Evolutionary conservation across 441 rosid genomes (phyloP).

Genomic region (Syzygium malaccense): DNA sequence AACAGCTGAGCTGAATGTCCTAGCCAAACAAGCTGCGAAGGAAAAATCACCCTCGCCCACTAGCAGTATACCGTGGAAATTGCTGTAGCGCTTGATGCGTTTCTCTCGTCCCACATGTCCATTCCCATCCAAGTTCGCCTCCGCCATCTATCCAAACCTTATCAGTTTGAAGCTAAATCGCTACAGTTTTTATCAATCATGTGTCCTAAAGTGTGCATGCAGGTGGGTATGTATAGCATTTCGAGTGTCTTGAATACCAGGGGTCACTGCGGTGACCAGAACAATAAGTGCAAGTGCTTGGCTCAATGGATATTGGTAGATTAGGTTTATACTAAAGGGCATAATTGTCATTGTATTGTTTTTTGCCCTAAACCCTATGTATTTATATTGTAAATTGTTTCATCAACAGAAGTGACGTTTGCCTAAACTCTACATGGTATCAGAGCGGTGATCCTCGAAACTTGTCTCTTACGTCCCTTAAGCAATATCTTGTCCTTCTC

Average conservation of each 20-base stretch:
- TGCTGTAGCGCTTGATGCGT: not conserved
- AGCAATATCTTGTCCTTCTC: too few species aligned
- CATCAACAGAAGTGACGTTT: too few species aligned
- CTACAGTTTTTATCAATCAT: not conserved
- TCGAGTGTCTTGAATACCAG: not conserved
- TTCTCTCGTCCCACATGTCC: not conserved
- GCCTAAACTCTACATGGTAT: too few species aligned
- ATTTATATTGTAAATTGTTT: too few species aligned
- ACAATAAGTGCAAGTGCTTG: not conserved
- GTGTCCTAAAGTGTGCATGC: not conserved
- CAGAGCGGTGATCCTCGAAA: too few species aligned
- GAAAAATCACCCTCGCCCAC: slow-evolving; percentile 19
- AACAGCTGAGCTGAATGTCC: slow-evolving; percentile 9
- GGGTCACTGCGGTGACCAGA: not conserved
- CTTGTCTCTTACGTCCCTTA: too few species aligned
- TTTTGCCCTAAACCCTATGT: too few species aligned
- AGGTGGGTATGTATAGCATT: too few species aligned
- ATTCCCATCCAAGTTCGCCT: not conserved
- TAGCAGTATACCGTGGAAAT: not conserved
- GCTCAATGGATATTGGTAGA: too few species aligned
- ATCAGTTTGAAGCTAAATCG: not conserved
- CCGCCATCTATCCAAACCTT: not conserved
- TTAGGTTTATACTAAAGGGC: too few species aligned
- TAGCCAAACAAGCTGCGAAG: slow-evolving; percentile 20
- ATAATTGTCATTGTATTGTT: too few species aligned